Evolutionary conservation across 2,329 filamentous ascomycete species (phyloP).

Genomic region (Trichoderma harzianum): DNA sequence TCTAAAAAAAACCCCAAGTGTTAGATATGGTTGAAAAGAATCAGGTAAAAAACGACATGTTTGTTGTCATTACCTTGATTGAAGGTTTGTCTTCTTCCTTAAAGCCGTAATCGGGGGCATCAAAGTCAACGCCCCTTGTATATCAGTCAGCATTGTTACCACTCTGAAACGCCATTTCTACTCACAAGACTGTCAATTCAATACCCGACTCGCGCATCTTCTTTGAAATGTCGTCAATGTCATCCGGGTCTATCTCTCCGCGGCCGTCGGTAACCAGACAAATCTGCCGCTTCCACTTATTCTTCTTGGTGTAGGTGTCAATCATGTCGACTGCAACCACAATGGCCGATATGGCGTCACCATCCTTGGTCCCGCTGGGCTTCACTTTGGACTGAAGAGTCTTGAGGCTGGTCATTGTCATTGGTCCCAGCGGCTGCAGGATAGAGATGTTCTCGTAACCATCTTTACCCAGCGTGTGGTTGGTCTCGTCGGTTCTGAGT

Average conservation of each 20-base stretch:
- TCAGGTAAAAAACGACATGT: not conserved
- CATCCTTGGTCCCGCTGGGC: slow-evolving; percentile 63
- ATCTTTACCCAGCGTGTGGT: slow-evolving; percentile 66
- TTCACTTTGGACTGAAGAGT: slow-evolving; percentile 60
- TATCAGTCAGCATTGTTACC: not conserved
- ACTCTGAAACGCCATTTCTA: slow-evolving; percentile 21
- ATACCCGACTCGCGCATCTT: slow-evolving; percentile 76
- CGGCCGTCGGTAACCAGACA: slow-evolving; percentile 81
- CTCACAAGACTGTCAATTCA: slow-evolving; percentile 74
- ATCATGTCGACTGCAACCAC: slow-evolving; percentile 89
- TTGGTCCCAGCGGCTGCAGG: slow-evolving; percentile 62
- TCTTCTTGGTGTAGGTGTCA: slow-evolving; percentile 69
- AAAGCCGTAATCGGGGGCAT: slow-evolving; percentile 82
- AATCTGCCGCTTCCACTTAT: slow-evolving; percentile 78
- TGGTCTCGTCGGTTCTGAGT: slow-evolving; percentile 73
- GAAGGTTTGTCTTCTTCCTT: slow-evolving; percentile 83
- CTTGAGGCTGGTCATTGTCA: slow-evolving; percentile 66
- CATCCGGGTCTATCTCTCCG: slow-evolving; percentile 68
- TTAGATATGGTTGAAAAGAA: not conserved
- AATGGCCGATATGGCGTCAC: slow-evolving; percentile 85
- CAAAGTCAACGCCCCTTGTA: slow-evolving; percentile 81
- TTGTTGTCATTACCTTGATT: slow-evolving; percentile 55
- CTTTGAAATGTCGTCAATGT: slow-evolving; percentile 63
- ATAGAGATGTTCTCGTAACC: slow-evolving; percentile 81
- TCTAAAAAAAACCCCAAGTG: slow-evolving; percentile 24